Conservation (phyloP, 169 alveolate genomes). For the Babesia caballi region DNA sequence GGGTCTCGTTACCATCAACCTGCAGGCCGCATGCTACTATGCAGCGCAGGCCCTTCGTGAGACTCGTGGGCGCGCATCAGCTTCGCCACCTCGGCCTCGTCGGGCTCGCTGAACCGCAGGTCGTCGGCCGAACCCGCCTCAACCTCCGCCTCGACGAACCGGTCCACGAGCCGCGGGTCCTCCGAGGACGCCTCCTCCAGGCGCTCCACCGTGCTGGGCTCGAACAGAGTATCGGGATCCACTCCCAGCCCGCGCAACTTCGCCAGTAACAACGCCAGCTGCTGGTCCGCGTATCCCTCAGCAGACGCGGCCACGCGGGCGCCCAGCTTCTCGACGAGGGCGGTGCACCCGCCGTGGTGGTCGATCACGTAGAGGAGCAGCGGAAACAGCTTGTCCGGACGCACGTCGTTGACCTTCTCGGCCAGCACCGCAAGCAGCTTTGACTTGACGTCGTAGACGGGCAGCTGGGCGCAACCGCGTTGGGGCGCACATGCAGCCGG, state of each 20-base stretch:
- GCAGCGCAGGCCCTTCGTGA: no score
- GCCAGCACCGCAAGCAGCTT: not conserved
- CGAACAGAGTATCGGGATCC: not conserved
- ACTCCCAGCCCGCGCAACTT: not conserved
- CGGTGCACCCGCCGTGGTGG: constrained; percentile 16
- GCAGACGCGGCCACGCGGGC: not conserved
- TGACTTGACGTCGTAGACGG: not conserved
- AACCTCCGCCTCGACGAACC: not conserved
- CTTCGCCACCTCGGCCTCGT: constrained; percentile 1
- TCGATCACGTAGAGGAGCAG: constrained; percentile 7
- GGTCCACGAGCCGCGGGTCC: not conserved
- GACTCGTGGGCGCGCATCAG: not conserved
- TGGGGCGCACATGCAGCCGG: no score
- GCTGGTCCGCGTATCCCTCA: not conserved
- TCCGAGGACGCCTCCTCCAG: not conserved
- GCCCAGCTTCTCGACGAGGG: not conserved
- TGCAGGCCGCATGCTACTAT: no score
- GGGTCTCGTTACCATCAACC: no score
- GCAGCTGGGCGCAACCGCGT: no score
- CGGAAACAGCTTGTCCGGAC: not conserved
- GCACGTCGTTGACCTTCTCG: not conserved
- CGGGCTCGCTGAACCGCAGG: constrained; percentile 7
- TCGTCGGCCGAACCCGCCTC: not conserved
- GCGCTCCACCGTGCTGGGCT: not conserved
- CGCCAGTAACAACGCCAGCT: not conserved